These are phyloP conservation scores for Melastoma candidum DNA, from an alignment of 441 rosid genomes.

Conservation along the genomic window DNA sequence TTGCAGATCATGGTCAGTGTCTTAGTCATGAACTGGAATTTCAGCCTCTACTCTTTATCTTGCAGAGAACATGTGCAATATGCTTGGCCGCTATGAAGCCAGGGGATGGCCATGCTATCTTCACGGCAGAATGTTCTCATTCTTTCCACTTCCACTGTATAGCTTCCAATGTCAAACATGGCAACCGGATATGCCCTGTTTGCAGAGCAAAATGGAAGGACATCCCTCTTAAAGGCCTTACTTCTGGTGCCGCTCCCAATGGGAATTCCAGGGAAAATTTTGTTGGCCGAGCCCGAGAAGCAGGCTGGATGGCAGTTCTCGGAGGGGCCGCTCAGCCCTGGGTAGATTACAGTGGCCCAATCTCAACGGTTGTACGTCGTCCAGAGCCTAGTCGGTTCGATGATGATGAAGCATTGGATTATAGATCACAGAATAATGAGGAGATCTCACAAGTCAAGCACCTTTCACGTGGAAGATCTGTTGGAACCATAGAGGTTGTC, in stretches of 20 bases:
- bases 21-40: neutral
- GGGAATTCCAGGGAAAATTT: conserved; percentile 24
- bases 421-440: conserved; percentile 19
- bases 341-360: conserved; percentile 27
- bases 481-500: conserved; percentile 32
- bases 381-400: conserved; percentile 42
- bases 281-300: conserved; percentile 26
- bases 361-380: conserved; percentile 22
- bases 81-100: conserved; percentile 47
- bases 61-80: conserved; percentile 59
- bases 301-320: conserved; percentile 26
- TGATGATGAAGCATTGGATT: conserved; percentile 48
- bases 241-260: conserved; percentile 16
- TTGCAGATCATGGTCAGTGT: too few relatives aligned
- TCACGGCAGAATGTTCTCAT: conserved; percentile 73
- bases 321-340: conserved; percentile 32
- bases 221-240: conserved; percentile 41
- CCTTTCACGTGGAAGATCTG: conserved; percentile 13
- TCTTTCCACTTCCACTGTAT: conserved; percentile 74
- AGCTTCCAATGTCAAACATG: conserved; percentile 57
- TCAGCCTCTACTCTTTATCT: conserved; percentile 7
- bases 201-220: conserved; percentile 72
- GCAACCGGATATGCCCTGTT: conserved; percentile 64
- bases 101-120: conserved; percentile 65
- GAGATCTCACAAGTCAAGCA: conserved; percentile 8